Evolutionary conservation across 305 asterid genomes (phyloP).

Genomic region (Withania somnifera): DNA sequence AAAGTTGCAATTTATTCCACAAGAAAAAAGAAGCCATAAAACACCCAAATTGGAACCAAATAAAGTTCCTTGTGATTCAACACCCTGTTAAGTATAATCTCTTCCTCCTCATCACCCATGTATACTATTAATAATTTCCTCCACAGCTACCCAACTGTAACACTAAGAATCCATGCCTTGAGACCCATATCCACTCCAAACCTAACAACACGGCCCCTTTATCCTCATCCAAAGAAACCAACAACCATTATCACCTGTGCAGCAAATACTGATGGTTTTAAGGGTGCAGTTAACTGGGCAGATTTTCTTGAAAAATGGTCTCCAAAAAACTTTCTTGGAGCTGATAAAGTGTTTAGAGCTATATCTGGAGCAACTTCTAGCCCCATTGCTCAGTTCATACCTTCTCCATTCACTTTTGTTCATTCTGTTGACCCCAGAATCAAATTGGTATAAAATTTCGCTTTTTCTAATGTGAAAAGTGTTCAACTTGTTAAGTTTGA

Average conservation of each 20-base stretch:
- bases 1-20: background rate
- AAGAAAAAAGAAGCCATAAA: background rate
- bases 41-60: background rate
- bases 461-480: background rate
- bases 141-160: constrained; percentile 19
- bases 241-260: constrained; percentile 34
- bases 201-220: constrained; percentile 7
- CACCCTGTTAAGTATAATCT: background rate
- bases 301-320: constrained; percentile 48
- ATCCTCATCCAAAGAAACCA: constrained; percentile 16
- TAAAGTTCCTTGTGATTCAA: background rate
- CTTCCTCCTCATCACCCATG: constrained; percentile 26
- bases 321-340: constrained; percentile 58
- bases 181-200: background rate
- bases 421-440: constrained; percentile 87
- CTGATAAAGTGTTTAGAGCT: constrained; percentile 72
- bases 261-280: constrained; percentile 19
- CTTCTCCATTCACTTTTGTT: constrained; percentile 89
- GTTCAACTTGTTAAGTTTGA: background rate
- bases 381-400: constrained; percentile 92
- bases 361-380: constrained; percentile 90
- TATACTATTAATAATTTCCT: constrained; percentile 37
- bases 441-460: constrained; percentile 48
- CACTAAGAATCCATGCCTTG: constrained; percentile 4
- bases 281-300: constrained; percentile 37